Percentiles rank a stretch among this genome's conserved stretches.
Conservation (phyloP, 495 filamentous ascomycete genomes). For the Podospora conica region DNA sequence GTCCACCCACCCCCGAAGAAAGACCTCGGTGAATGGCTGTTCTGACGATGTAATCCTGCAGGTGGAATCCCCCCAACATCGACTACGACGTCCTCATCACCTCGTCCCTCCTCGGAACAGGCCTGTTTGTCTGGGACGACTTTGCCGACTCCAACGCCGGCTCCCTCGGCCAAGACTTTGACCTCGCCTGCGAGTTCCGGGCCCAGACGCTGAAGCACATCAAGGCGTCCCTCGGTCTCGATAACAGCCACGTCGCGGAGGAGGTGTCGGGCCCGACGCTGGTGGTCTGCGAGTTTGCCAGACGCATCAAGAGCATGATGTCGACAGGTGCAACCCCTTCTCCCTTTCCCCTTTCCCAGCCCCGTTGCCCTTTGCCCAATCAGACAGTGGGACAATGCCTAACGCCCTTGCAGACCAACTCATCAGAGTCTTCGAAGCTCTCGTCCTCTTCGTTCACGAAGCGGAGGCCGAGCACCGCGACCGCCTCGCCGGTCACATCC, state of each 20-base stretch:
- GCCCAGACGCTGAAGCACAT: background rate
- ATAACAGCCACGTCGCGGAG: background rate
- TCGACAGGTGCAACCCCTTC: background rate
- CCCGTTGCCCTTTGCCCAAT: too few relatives aligned
- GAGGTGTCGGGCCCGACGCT: background rate
- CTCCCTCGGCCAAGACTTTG: background rate
- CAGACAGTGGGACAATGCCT: background rate
- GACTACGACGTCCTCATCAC: background rate
- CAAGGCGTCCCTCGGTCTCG: background rate
- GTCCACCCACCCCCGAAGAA: background rate
- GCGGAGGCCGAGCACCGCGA: slow-evolving; percentile 5
- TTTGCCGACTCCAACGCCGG: background rate
- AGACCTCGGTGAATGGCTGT: background rate
- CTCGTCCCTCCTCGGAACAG: background rate
- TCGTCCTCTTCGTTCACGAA: slow-evolving; percentile 2
- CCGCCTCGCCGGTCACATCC: slow-evolving; percentile 1
- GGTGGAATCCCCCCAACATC: background rate
- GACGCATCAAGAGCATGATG: background rate
- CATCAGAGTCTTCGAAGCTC: background rate
- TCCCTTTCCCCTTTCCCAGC: too few relatives aligned
- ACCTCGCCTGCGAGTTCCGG: background rate
- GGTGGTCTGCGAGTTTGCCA: slow-evolving; percentile 2
- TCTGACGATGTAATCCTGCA: background rate
- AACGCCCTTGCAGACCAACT: background rate
- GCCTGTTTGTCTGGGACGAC: slow-evolving; percentile 2